Evolutionary conservation across 768 basidiomycete genomes (phyloP).

Genomic region (Tulasnella sp.): DNA sequence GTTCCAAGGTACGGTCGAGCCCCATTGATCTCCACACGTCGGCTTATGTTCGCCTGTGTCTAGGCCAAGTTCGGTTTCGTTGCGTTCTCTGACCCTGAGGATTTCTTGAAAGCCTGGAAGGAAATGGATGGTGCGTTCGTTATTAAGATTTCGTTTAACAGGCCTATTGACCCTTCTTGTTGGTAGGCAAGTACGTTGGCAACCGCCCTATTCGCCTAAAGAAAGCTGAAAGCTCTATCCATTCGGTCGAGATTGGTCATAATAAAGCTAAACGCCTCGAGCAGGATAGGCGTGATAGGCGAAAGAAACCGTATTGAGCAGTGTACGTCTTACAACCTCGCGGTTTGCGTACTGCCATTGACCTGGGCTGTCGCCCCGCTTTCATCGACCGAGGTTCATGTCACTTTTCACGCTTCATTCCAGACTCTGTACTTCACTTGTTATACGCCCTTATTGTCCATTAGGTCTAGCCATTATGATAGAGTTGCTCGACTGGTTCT

Average conservation of each 20-base stretch:
- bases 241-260: slow-evolving; percentile 87
- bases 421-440: too few relatives aligned
- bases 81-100: slow-evolving; percentile 95
- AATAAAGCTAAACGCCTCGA: slow-evolving; percentile 85
- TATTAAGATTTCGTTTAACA: too few relatives aligned
- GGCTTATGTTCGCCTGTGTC: neutral
- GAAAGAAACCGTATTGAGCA: slow-evolving; percentile 62
- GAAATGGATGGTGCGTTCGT: slow-evolving; percentile 87
- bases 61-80: slow-evolving; percentile 97
- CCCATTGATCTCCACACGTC: neutral
- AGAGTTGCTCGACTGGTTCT: too few relatives aligned
- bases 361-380: too few relatives aligned
- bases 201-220: slow-evolving; percentile 93
- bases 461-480: too few relatives aligned
- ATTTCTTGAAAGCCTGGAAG: slow-evolving; percentile 97
- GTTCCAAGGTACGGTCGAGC: slow-evolving; percentile 63
- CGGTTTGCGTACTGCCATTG: too few relatives aligned
- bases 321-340: too few relatives aligned
- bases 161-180: neutral
- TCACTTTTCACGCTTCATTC: too few relatives aligned
- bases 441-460: too few relatives aligned
- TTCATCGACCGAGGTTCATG: too few relatives aligned
- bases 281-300: slow-evolving; percentile 70
- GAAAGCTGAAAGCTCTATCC: slow-evolving; percentile 81
- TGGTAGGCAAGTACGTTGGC: slow-evolving; percentile 91